Conservation (phyloP, 108 stramenopile species). For the Phaeodactylum tricornutum region DNA sequence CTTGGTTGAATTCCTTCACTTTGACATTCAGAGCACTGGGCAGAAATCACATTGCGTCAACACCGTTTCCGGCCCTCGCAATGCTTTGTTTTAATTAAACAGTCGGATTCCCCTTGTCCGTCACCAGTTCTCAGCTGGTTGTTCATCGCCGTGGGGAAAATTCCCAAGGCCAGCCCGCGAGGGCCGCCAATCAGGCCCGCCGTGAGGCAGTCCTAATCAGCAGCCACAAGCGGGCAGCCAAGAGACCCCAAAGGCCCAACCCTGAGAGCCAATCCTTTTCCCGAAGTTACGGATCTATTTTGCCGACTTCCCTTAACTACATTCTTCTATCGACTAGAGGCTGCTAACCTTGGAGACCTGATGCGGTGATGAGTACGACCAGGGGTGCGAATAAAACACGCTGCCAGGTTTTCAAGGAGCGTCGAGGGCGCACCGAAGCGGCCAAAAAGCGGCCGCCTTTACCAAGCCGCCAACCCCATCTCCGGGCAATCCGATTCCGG, state of each 20-base stretch:
- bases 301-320: conserved; percentile 88
- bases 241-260: conserved; percentile 70
- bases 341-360: conserved; percentile 96
- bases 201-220: conserved; percentile 60
- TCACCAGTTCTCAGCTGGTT: conserved; percentile 79
- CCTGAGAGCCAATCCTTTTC: conserved; percentile 86
- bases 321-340: conserved; percentile 96
- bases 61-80: conserved; percentile 78
- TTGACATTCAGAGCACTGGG: conserved; percentile 84
- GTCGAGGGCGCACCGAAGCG: conserved; percentile 73
- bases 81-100: conserved; percentile 87
- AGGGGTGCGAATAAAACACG: conserved; percentile 81
- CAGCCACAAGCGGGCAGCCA: conserved; percentile 40
- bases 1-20: conserved; percentile 84
- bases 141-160: conserved; percentile 55
- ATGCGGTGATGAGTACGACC: conserved; percentile 95
- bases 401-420: conserved; percentile 86
- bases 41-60: conserved; percentile 88
- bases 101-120: conserved; percentile 87
- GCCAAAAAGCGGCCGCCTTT: conserved; percentile 80
- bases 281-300: conserved; percentile 86
- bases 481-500: conserved; percentile 87
- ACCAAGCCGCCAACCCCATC: conserved; percentile 77
- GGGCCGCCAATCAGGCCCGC: conserved; percentile 47
- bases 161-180: conserved; percentile 37